Conservation (phyloP, 2,329 filamentous ascomycete genomes). For the Beauveria medogensis region DNA sequence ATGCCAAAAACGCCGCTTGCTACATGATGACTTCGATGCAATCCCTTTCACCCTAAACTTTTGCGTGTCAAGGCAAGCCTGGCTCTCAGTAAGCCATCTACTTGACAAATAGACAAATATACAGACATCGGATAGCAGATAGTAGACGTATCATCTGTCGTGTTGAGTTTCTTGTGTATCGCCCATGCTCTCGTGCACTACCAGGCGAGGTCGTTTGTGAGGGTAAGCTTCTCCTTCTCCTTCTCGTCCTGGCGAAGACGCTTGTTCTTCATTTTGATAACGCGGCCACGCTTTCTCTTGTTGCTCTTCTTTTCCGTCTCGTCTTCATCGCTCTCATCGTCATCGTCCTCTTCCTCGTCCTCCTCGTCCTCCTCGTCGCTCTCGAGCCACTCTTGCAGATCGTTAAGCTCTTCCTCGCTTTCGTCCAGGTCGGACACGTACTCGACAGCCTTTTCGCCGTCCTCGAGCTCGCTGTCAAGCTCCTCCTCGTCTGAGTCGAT, state of each 20-base stretch:
- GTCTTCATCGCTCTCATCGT: conserved; percentile 50
- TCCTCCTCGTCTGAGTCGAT: conserved; percentile 70
- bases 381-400: conserved; percentile 89
- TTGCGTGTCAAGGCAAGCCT: not conserved
- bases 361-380: conserved; percentile 54
- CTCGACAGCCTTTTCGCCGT: conserved; percentile 73
- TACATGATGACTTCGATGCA: conserved; percentile 8
- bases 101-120: not conserved
- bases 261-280: conserved; percentile 39
- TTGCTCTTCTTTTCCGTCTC: conserved; percentile 48
- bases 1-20: conserved; percentile 12
- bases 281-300: conserved; percentile 45
- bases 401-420: conserved; percentile 68
- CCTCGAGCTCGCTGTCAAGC: conserved; percentile 57
- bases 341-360: conserved; percentile 49
- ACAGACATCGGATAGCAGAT: not conserved
- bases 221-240: conserved; percentile 49
- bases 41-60: not conserved
- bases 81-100: not conserved
- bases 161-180: not conserved
- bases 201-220: conserved; percentile 37
- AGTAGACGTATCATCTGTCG: not conserved
- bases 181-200: conserved; percentile 15
- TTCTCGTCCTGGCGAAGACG: conserved; percentile 38
- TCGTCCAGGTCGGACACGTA: conserved; percentile 90